Evolutionary conservation across 768 basidiomycete species (phyloP), one percentile per base, ranked within the genome.

Genomic region (Butyriboletus loyo): DNA sequence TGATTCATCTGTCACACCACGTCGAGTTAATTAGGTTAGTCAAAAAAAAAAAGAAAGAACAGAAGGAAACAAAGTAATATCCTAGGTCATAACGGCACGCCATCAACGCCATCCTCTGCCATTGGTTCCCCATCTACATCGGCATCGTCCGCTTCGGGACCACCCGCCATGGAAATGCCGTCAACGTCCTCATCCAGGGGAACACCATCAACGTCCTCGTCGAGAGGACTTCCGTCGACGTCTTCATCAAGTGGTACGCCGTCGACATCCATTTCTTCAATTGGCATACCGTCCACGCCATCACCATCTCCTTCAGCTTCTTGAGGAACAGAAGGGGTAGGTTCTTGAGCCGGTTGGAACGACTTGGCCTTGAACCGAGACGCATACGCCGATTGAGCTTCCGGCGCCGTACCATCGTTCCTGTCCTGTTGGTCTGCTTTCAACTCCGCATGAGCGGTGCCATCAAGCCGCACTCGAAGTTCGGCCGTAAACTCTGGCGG

Each of bases 401-500:
- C 68, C 60, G 37, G 22, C n/a, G 49, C 48, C 38, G 32, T 42
- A 15, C 37, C 54, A 15, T 54, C 55, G 7, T 49, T 31, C 27
- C 64, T 58, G 1, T 68, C 67, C 50, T 67, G 62, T 19, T 69
- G 63, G 31, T 58, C 57, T 2, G 61, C 58, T 42, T 64, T 61
- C 36, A 70, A 57, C 46, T 69, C 67, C 21, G 68, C 60, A 24
- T 61, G 62, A 1, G 63, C 57, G 19, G 65, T 71, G 21, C 91
- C 91, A 44, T 95, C 90, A 44, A 98, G 77, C 50, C 93, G 76
- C 49, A 70, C 71, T 24, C 92, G 77, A 15, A 96, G 77, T 60
- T 87, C 84, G 2, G 77, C 64, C 0, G 89, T 94, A 62, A 89
- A 90, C 49, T 95, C 90, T 3, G 87, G 89, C 47, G 91, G 79